Evolutionary conservation across 2,329 filamentous ascomycete species (phyloP).

Genomic region (Pseudocercospora fijiensis): DNA sequence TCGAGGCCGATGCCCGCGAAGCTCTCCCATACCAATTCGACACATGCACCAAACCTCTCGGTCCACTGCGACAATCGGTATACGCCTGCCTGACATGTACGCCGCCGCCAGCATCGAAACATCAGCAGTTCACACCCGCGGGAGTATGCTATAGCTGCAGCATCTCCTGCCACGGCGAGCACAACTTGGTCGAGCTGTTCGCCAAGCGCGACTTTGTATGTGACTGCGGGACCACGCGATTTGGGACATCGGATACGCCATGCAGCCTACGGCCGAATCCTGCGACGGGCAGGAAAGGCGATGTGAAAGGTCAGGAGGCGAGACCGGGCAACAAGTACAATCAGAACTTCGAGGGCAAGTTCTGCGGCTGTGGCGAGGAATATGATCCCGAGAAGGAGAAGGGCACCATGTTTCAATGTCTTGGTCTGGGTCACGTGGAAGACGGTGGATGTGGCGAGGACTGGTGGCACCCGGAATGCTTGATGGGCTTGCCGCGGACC

Average conservation of each 20-base stretch:
- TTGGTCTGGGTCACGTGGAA: conserved; percentile 76
- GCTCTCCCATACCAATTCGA: conserved; percentile 94
- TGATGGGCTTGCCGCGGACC: conserved; percentile 74
- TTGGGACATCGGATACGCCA: conserved; percentile 63
- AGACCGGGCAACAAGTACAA: conserved; percentile 81
- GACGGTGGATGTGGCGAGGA: conserved; percentile 92
- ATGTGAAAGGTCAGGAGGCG: conserved; percentile 72
- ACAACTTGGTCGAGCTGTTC: conserved; percentile 92
- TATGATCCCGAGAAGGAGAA: conserved; percentile 89
- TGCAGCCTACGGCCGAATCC: conserved; percentile 75
- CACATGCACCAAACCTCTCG: conserved; percentile 85
- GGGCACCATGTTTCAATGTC: conserved; percentile 96
- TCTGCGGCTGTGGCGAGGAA: conserved; percentile 84
- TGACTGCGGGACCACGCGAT: conserved; percentile 87
- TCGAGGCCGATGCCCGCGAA: conserved; percentile 94
- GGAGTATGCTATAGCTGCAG: conserved; percentile 97
- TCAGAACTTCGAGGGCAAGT: conserved; percentile 89
- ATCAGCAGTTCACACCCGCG: conserved; percentile 67
- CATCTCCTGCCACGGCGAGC: conserved; percentile 93
- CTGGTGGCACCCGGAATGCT: conserved; percentile 94
- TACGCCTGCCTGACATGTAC: conserved; percentile 95
- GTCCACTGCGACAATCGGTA: conserved; percentile 79
- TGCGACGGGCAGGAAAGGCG: conserved; percentile 71
- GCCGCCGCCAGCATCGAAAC: conserved; percentile 65
- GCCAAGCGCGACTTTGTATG: conserved; percentile 93